A percentile compares a stretch with the other conserved stretches of the same genome.
phyloP scores from a whole-genome alignment of 768 basidiomycete genomes.

The Tulasnella sp. region DNA sequence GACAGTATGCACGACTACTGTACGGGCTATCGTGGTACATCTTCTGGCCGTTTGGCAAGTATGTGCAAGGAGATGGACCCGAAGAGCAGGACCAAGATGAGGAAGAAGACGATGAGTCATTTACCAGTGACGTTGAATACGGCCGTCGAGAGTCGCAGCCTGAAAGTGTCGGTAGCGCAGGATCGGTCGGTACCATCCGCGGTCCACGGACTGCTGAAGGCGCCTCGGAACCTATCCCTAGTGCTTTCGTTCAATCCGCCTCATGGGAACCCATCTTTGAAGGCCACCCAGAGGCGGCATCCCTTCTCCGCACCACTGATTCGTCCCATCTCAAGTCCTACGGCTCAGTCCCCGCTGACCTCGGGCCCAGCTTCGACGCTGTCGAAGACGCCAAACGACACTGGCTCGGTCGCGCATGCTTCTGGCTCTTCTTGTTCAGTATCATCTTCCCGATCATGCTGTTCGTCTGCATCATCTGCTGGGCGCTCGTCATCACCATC shows the following conservation, averaged over 20 bases:
- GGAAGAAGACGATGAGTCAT: conserved; percentile 25
- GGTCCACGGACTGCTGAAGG: conserved; percentile 11
- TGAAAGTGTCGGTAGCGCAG: conserved; percentile 19
- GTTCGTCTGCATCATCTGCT: conserved; percentile 79
- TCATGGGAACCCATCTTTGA: conserved; percentile 21
- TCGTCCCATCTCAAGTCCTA: conserved; percentile 20
- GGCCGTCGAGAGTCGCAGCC: conserved; percentile 24
- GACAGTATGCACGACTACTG: conserved; percentile 72
- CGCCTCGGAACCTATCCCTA: conserved; percentile 26
- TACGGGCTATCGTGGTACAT: conserved; percentile 95
- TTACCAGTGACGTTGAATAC: conserved; percentile 28
- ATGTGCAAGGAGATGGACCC: conserved; percentile 70
- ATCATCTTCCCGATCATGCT: conserved; percentile 87
- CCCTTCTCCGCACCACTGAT: conserved; percentile 19
- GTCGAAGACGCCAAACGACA: conserved; percentile 22
- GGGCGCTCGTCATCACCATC: conserved; percentile 90
- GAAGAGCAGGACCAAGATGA: conserved; percentile 25
- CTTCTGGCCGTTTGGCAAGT: conserved; percentile 97
- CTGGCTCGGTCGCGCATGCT: conserved; percentile 60
- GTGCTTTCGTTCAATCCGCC: conserved; percentile 21
- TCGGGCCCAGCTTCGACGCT: neutral
- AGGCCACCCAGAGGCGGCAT: conserved; percentile 10
- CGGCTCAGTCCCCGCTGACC: conserved; percentile 20
- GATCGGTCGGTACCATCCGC: conserved; percentile 17
- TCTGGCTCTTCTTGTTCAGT: conserved; percentile 66